Evolutionary conservation across 768 basidiomycete species (phyloP), one percentile per base, ranked within the genome.

Genomic region (Phylloporus scabripes): DNA sequence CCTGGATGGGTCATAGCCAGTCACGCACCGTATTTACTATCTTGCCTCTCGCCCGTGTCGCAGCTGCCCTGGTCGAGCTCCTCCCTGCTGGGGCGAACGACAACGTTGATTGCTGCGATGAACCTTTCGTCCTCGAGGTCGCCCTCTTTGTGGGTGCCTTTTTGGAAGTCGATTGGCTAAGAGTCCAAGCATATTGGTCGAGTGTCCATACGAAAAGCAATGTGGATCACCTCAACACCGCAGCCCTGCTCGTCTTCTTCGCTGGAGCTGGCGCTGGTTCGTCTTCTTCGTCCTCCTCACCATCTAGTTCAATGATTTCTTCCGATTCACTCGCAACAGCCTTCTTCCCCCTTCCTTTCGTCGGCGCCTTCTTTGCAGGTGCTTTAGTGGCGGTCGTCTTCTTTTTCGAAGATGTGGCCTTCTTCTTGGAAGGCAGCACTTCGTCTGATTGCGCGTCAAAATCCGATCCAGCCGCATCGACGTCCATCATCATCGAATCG

Each of bases 401-500:
- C 48, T 52, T 63, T 48, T 44, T 63, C 41, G 71, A 72, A 41
- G 73, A 60, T 1, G 74, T 60, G 4, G 67, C 70, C 53, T 72
- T 75, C 59, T 70, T 80, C 44, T 66, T 67, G 26, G 68, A 68
- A 39, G 74, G 73, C 8, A 74, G 74, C 28, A 65, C 66, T 14
- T 69, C 75, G 31, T 81, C 79, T 3, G 60, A 60, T 15, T 47
- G 46, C 0, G 70, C 74, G 23, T 80, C 74, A 28, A 65, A 63
- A 40, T 77, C 83, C 28, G 78, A 84, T 15, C 72, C 78, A 2
- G 63, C 76, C 9, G 58, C 69, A 52, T 86, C 85, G 40, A 88
- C 64, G 42, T 92, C 85, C 79, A 87, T 83, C 70, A 75, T 70
- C 85, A 88, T 88, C 3, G 85, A 89, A 60, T 90, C 89, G 12